A percentile compares a stretch with the other conserved stretches of the same genome.
These are phyloP conservation scores for Stephania cephalantha DNA, from an alignment of 164 flowering plant species.

Conservation along the genomic window DNA sequence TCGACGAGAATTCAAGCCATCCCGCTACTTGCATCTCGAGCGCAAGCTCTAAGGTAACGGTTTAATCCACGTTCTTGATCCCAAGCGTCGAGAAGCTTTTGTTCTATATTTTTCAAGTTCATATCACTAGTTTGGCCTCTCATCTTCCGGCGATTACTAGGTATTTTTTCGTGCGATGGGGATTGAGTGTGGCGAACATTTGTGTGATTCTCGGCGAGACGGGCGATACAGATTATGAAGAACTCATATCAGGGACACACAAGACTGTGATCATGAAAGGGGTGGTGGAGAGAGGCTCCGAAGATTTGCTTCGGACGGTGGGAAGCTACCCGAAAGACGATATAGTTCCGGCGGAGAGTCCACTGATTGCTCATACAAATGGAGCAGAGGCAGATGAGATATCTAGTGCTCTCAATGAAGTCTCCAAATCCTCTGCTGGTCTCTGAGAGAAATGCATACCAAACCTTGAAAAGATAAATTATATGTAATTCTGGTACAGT, in stretches of 20 bases:
- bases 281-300: conserved; percentile 58
- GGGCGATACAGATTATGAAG: conserved; percentile 92
- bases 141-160: conserved; percentile 21
- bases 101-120: background rate
- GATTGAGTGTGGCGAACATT: conserved; percentile 84
- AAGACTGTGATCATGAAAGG: conserved; percentile 78
- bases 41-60: conserved; percentile 85
- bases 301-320: conserved; percentile 53
- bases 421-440: conserved; percentile 25
- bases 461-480: background rate
- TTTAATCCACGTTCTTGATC: background rate
- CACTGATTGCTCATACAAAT: conserved; percentile 37
- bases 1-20: conserved; percentile 72
- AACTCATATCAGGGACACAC: conserved; percentile 75
- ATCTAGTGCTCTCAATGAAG: conserved; percentile 41
- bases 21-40: conserved; percentile 88
- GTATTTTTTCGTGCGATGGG: conserved; percentile 95
- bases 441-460: background rate
- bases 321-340: conserved; percentile 69
- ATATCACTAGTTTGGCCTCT: background rate
- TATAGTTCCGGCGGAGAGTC: conserved; percentile 68
- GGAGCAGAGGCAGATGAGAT: conserved; percentile 50
- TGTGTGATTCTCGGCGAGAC: conserved; percentile 74
- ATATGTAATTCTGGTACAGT: background rate
- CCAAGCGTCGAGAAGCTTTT: background rate